phyloP scores from a whole-genome alignment of 805 yeast genomes.

The Lipomyces japonicus region DNA sequence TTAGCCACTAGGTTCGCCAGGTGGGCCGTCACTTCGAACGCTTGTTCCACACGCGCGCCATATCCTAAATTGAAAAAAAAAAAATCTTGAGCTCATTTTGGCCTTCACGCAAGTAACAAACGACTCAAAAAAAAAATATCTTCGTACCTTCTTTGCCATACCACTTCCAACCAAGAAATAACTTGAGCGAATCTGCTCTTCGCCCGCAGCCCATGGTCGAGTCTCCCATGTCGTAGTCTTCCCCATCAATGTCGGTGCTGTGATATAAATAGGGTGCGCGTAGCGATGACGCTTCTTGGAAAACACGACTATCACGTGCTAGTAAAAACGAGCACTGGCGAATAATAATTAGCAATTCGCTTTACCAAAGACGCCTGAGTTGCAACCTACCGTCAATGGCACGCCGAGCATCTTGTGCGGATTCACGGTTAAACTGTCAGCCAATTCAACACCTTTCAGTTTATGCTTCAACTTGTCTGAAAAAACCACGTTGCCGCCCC shows the following conservation, averaged over 20 bases:
- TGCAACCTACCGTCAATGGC: slow-evolving; percentile 44
- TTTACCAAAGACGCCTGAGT: too few species aligned
- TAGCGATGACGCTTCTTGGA: slow-evolving; percentile 70
- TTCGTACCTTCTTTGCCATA: slow-evolving; percentile 48
- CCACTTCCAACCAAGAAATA: slow-evolving; percentile 77
- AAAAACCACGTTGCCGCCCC: slow-evolving; percentile 86
- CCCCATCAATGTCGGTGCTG: slow-evolving; percentile 48
- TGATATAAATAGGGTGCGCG: slow-evolving; percentile 81
- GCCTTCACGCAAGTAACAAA: slow-evolving; percentile 82
- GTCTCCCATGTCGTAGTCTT: slow-evolving; percentile 71
- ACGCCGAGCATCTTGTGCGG: slow-evolving; percentile 91
- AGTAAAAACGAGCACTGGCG: slow-evolving; percentile 59
- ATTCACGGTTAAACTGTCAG: slow-evolving; percentile 73
- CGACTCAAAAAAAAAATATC: neutral
- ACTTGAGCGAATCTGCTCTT: slow-evolving; percentile 73
- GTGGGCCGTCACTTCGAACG: slow-evolving; percentile 60
- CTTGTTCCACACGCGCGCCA: slow-evolving; percentile 65
- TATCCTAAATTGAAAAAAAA: slow-evolving; percentile 46
- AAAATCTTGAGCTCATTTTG: slow-evolving; percentile 13
- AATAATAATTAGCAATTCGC: neutral
- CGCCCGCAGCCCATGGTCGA: slow-evolving; percentile 94
- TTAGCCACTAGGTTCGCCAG: slow-evolving; percentile 47
- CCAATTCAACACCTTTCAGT: slow-evolving; percentile 58
- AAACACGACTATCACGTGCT: slow-evolving; percentile 61
- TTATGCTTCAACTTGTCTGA: slow-evolving; percentile 46